Base-by-base conservation (phyloP, 2,329 filamentous ascomycete species). In the Herpotrichia juniperi region DNA sequence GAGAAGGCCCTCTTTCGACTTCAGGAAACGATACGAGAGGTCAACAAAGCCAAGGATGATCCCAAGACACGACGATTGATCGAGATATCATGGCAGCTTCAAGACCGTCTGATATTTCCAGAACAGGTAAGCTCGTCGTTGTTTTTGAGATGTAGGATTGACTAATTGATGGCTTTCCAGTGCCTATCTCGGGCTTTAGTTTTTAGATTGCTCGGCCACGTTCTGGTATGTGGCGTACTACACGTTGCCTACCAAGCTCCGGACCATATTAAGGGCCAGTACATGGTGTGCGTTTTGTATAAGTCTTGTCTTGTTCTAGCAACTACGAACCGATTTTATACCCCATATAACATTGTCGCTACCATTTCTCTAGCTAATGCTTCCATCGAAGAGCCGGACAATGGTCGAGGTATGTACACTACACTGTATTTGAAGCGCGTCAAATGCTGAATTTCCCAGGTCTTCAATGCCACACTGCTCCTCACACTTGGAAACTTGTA, bases 401-500 rank as follows among this genome's bases (percentile, higher is more conserved):
- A 93, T 68, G 87, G 88, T 17, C 82, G 85, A 80, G 90, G 90
- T 69, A 58, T 21, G 54, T 85, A 1, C 30, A 3, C n/a, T 12
- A n/a, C 14, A 3, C 21, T 37, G 37, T 43, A 21, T 28, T 31
- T 46, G 25, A 31, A 24, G 24, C 43, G 42, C 43, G 53, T 42
- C 57, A 67, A 43, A 66, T 12, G n/a, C n/a, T n/a, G n/a, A n/a
- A 37, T 12, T 11, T 17, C 42, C 40, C 54, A 96, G 92, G 91
- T 0, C 71, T 97, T 7, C 91, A 93, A 78, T 97, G 92, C 65
- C 88, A 94, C 57, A 90, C 89, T 2, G 90, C 90, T 1, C 87
- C 90, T 0, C 90, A 90, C 71, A 94, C 92, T 1, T 97, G 93
- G 93, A 99, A 97, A 70, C 66, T 97, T 10, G 81, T 91, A 2